A percentile compares a stretch with the other conserved stretches of the same genome.
Evolutionary conservation across 2,329 filamentous ascomycete genomes (phyloP).

Genomic region (Apiospora phragmitis): DNA sequence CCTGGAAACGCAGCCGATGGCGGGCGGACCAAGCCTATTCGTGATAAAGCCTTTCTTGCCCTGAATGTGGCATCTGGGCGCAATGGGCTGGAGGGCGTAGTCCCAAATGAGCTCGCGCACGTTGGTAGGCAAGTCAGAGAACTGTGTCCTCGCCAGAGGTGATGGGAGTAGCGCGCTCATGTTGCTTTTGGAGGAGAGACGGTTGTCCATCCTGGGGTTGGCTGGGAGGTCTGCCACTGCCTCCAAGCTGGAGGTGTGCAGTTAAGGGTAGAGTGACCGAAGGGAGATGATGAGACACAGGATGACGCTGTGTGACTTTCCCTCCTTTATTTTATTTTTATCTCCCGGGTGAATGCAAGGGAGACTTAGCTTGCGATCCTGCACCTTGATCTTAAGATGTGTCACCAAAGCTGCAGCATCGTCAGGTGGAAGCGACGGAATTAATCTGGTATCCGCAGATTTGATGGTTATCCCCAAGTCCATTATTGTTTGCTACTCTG

Average conservation of each 20-base stretch:
- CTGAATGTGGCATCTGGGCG: neutral
- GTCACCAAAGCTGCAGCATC: neutral
- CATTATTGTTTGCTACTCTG: neutral
- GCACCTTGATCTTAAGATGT: neutral
- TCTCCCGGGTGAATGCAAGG: neutral
- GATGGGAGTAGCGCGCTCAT: neutral
- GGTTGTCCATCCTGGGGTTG: neutral
- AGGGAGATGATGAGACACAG: neutral
- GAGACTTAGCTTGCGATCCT: neutral
- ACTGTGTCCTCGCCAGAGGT: neutral
- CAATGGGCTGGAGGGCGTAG: neutral
- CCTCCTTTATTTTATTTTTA: neutral
- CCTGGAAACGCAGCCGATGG: neutral
- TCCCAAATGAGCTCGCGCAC: constrained; percentile 9
- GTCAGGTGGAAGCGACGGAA: neutral
- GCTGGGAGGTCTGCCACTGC: neutral
- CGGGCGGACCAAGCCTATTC: neutral
- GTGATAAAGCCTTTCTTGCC: neutral
- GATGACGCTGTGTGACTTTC: neutral
- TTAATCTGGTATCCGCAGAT: neutral
- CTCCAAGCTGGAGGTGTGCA: neutral
- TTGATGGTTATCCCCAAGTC: neutral
- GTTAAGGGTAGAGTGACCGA: neutral
- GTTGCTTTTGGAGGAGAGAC: neutral
- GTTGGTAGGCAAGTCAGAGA: constrained; percentile 1